Base-by-base conservation (phyloP, 768 basidiomycete genomes). In the Xerocomus spinulosus region DNA sequence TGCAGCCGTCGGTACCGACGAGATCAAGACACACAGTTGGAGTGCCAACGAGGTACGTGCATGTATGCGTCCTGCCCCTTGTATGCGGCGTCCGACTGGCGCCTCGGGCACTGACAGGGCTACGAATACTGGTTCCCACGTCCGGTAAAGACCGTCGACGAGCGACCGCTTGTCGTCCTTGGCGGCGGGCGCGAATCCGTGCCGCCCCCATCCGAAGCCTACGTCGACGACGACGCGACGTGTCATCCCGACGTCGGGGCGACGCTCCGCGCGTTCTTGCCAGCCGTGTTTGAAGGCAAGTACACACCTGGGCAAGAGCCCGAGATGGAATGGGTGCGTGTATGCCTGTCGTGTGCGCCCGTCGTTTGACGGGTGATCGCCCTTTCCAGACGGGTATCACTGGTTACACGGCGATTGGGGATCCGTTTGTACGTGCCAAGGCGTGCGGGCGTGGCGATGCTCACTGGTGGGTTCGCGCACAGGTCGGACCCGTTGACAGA, bases 71-170 rank as follows among this genome's bases (percentile, higher is more conserved):
- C 9, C 2, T 15, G 4, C 10, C 17, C 13, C 23, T 26, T 17
- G 29, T 18, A 14, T 23, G 5, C 4, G 29, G 13, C n/a, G 12
- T 8, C 29, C 21, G 18, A 13, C 12, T 30, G 9, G 21, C 37
- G 33, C n/a, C n/a, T 14, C n/a, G n/a, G n/a, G n/a, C n/a, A n/a
- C n/a, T n/a, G 9, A 9, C 36, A 77, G 52, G 79, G 78, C 0
- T 76, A 70, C 57, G 84, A 88, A 54, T 92, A 92, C 61, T 91
- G 86, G 85, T 90, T 92, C 60, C 83, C 87, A n/a, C 75, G 89
- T 13, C 80, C 80, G 0, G 45, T 73, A 33, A 59, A 44, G 49
- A 37, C 48, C 8, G 30, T 38, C 0, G 30, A 61, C 9, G 67
- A 72, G 28, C 60, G 66, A 4, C 84, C 87, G 0, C 64, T 88